Base-by-base conservation (phyloP, 2,329 filamentous ascomycete species). In the Elsinoe ampelina region DNA sequence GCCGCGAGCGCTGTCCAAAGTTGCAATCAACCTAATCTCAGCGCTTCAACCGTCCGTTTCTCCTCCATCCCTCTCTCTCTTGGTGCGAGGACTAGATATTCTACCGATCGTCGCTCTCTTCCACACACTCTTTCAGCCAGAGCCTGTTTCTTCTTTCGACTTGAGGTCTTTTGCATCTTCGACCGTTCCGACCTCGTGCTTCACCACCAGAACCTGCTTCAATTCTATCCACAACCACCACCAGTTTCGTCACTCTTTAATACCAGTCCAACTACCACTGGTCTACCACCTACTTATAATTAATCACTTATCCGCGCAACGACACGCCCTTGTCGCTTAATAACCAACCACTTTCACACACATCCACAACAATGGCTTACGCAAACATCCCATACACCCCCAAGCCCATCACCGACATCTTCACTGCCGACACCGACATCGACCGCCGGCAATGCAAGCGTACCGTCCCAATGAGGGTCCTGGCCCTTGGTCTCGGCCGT, bases 391-490 rank as follows among this genome's bases (percentile, higher is more conserved):
- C 68, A 30, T 73, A 72, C 63, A 72, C 71, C 22, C 69, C 70
- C 12, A 74, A 76, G 64, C 80, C 80, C 19, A 66, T 77, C 39
- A 82, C 80, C 54, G 80, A 82, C 67, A 72, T 82, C 66, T 82
- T 85, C 71, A 86, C 83, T 54, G 72, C 69, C 61, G 83, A 86
- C 66, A 86, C 82, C 41, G 80, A 82, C 65, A 85, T 88, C 68
- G 82, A 89, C 70, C 76, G 81, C 51, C 76, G 81, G 62, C 73
- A 82, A 74, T 84, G 82, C 69, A 78, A 76, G 58, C 82, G 85
- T 57, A 80, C 75, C 32, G 83, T 86, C 54, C 85, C 85, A 34
- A 88, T 89, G 85, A 81, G 81, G 67, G 81, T 89, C 47, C 80
- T 89, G 34, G 79, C 84, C 47, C 77, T 89, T 0, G 85, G 85